Evolutionary conservation across 257 asterid species (phyloP), one percentile per base, ranked within the genome.

Genomic region (Hygrophila difformis): DNA sequence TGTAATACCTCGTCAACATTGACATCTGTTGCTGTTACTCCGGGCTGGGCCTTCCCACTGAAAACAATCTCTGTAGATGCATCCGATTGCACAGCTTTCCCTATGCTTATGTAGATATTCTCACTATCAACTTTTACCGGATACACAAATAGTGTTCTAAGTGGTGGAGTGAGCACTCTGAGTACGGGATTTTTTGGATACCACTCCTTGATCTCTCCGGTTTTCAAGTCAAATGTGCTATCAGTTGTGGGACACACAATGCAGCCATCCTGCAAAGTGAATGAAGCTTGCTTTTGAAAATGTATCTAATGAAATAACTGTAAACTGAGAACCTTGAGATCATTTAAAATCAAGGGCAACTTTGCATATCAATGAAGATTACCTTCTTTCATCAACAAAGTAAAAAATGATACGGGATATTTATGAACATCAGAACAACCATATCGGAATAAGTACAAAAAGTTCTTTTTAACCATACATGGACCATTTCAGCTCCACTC

Each of bases 1-100:
- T 26, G 12, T 26, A 12, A 60, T 81, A 88, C 97, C 96, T 89
- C 96, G 5, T 89, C 96, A 23, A 89, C 92, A 49, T 77, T 89
- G 66, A 89, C 97, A 61, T 81, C 69, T 2, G 75, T 38, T 55
- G 96, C 84, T n/a, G 96, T 89, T 12, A 75, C 8, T 44, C 97
- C 97, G 29, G 97, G 96, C 57, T 84, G 87, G 66, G 96, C 96
- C 69, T 79, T 89, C 58, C 97, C 96, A 41, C 97, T 89, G 75
- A 89, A 89, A 22, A 85, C 87, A 20, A 89, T 89, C 78, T 89
- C 94, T 4, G 97, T 72, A 18, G 89, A 51, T 2, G 77, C 78
- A 17, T 71, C 79, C 10, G 74, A 14, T 23, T 58, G 65, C 7
- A 37, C 12, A 51, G 61, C 68, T 11, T 75, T 71, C 5, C 66